These are phyloP conservation scores for Phytophthora pseudosyringae DNA, from an alignment of 352 stramenopile genomes.

Conservation along the genomic window DNA sequence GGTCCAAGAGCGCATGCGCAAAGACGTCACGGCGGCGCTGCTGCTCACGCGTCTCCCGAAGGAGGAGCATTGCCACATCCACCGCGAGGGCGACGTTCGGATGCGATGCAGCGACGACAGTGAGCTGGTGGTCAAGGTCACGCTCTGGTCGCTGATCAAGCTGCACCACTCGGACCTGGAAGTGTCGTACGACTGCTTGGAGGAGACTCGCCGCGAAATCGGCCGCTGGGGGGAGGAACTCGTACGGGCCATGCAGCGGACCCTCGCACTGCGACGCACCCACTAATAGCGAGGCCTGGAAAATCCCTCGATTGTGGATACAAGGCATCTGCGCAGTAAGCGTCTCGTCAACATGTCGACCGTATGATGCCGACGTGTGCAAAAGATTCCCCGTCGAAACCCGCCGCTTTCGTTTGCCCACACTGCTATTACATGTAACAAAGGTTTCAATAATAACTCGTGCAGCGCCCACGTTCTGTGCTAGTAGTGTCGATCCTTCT, in stretches of 20 bases:
- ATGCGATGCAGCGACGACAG: slow-evolving; percentile 10
- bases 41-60: slow-evolving; percentile 33
- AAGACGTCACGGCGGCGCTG: slow-evolving; percentile 38
- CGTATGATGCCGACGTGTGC: not conserved
- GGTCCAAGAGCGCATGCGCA: slow-evolving; percentile 29
- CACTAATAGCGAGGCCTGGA: slow-evolving; percentile 12
- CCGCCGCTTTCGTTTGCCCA: too few species aligned
- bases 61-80: slow-evolving; percentile 20
- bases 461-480: too few species aligned
- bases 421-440: too few species aligned
- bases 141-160: slow-evolving; percentile 43
- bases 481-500: not conserved
- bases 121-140: slow-evolving; percentile 41
- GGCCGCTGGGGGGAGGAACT: slow-evolving; percentile 43
- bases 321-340: slow-evolving; percentile 1
- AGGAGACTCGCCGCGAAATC: slow-evolving; percentile 42
- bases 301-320: slow-evolving; percentile 13
- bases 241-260: slow-evolving; percentile 36
- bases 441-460: too few species aligned
- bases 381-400: not conserved
- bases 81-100: slow-evolving; percentile 1
- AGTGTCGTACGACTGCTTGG: slow-evolving; percentile 33
- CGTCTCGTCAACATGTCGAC: slow-evolving; percentile 10
- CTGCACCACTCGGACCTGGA: slow-evolving; percentile 40
- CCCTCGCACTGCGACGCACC: slow-evolving; percentile 27